Evolutionary conservation across 352 stramenopile genomes (phyloP).

Genomic region (Elongisporangium prolatum): DNA sequence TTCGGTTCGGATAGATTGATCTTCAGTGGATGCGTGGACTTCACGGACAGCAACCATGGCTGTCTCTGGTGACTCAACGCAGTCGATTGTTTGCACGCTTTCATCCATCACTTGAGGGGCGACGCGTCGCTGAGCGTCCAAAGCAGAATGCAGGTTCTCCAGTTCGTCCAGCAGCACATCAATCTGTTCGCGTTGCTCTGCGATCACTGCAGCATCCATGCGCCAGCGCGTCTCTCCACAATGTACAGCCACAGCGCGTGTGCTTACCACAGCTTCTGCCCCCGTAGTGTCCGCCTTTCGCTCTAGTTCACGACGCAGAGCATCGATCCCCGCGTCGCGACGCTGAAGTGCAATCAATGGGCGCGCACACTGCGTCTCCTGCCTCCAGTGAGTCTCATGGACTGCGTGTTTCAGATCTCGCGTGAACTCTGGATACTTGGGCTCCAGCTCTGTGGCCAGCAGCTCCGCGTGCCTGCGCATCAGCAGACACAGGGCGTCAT

Average conservation of each 20-base stretch:
- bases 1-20: background rate
- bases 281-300: background rate
- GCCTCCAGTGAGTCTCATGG: conserved; percentile 3
- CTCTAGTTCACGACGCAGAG: conserved; percentile 5
- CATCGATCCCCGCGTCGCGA: conserved; percentile 19
- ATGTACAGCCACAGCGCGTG: background rate
- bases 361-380: conserved; percentile 18
- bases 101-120: background rate
- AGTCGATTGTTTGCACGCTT: background rate
- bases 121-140: background rate
- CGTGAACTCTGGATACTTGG: conserved; percentile 10
- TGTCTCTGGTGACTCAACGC: background rate
- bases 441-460: conserved; percentile 10
- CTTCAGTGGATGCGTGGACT: too few species aligned
- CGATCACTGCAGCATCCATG: background rate
- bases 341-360: conserved; percentile 20
- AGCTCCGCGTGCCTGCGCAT: conserved; percentile 3
- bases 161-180: conserved; percentile 28
- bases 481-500: background rate
- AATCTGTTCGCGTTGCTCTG: conserved; percentile 21
- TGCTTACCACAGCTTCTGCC: background rate
- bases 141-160: conserved; percentile 7
- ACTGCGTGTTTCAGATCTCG: conserved; percentile 11
- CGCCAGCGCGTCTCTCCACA: background rate
- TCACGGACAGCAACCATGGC: background rate